Evolutionary conservation across 148 eudicot species (phyloP).

Genomic region (Persicaria tinctoria): DNA sequence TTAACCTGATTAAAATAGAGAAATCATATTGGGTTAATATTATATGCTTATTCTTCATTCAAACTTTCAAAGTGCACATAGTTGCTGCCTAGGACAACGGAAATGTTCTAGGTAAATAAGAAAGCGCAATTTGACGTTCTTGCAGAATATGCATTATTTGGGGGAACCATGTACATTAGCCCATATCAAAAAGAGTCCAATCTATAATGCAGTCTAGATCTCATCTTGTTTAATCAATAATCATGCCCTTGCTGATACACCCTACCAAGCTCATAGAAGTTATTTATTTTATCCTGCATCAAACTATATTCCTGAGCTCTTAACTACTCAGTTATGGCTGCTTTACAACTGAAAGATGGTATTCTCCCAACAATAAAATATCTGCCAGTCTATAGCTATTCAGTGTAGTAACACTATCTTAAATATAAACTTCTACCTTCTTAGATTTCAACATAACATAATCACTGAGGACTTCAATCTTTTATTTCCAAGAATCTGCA

Average conservation of each 20-base stretch:
- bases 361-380: too few relatives aligned
- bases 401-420: neutral
- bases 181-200: neutral
- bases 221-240: neutral
- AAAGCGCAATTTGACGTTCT: neutral
- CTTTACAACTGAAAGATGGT: too few relatives aligned
- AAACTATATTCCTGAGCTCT: neutral
- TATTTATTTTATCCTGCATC: neutral
- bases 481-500: neutral
- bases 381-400: neutral
- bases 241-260: neutral
- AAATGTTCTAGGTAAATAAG: neutral
- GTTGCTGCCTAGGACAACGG: neutral
- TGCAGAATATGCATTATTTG: neutral
- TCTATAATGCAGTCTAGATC: neutral
- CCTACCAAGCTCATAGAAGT: neutral
- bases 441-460: neutral
- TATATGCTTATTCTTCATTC: neutral
- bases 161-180: neutral
- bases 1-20: conserved; percentile 50
- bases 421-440: neutral
- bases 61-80: neutral
- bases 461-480: neutral
- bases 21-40: neutral
- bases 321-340: neutral